Base-by-base conservation (phyloP, 2,329 filamentous ascomycete species). In the Aspergillus niger region DNA sequence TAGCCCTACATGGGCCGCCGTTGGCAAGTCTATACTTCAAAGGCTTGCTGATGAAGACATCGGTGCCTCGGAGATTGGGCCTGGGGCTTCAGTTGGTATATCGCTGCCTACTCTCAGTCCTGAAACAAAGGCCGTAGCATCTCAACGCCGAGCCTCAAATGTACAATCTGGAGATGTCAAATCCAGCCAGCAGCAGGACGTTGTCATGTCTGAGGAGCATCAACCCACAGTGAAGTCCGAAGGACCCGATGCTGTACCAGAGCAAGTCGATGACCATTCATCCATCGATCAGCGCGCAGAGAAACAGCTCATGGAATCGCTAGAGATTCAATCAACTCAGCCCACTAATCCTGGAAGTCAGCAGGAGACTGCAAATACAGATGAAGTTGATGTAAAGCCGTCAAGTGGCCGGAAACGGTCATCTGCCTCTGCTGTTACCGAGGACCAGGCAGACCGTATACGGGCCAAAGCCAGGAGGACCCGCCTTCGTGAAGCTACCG, bases 381-480 rank as follows among this genome's bases (percentile, higher is more conserved):
- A 76, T 13, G 72, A 71, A 10, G 51, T 61, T 4, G 73, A 76
- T 6, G 58, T 65, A 28, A 80, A 78, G 55, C 65, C 64, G n/a
- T 74, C 69, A 51, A 68, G 75, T 10, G 80, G 80, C 22, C 80
- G 86, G 20, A 89, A 89, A 71, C 79, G 86, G 59, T 88, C 86
- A 2, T 85, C 83, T 13, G 83, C 86, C 55, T 84, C 83, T 20
- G 83, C 85, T 52, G 84, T 83, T 8, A 78, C 87, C 28, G 81
- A 85, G 2, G 86, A 88, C 55, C 80, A 79, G 11, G 76, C 77
- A 11, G 86, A 88, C 62, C 83, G 83, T 53, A 81, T 82, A 20
- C 80, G 86, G 51, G 76, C 78, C 11, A 85, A 86, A 67, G 88
- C 86, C 70, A 86, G 86, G 67, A 81, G 86, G 38, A 82, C 86